These are phyloP conservation scores for Coemansia sp. DNA, from an alignment of 192 early-diverging fungal species.

Conservation along the genomic window DNA sequence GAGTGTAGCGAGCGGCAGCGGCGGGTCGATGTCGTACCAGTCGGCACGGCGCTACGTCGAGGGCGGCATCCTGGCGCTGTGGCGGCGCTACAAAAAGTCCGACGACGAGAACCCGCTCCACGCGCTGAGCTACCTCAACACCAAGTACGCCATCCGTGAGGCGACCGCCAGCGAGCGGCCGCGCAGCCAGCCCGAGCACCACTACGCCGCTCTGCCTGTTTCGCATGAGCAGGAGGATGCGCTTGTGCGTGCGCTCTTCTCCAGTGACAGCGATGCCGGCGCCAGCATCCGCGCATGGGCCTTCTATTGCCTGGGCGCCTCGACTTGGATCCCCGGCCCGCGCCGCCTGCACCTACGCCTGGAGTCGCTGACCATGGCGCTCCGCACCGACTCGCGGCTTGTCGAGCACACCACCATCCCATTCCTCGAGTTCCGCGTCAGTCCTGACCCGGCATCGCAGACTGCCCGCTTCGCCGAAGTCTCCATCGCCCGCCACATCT, in stretches of 20 bases:
- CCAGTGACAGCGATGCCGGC: slow-evolving; percentile 17
- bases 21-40: slow-evolving; percentile 56
- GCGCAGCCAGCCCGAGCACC: slow-evolving; percentile 36
- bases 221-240: slow-evolving; percentile 41
- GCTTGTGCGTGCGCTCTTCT: slow-evolving; percentile 37
- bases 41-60: slow-evolving; percentile 55
- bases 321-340: slow-evolving; percentile 51
- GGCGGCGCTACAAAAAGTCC: slow-evolving; percentile 42
- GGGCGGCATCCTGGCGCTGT: slow-evolving; percentile 56
- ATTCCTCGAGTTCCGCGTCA: slow-evolving; percentile 54
- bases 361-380: slow-evolving; percentile 48
- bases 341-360: slow-evolving; percentile 51
- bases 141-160: slow-evolving; percentile 56
- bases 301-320: slow-evolving; percentile 49
- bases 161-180: slow-evolving; percentile 47
- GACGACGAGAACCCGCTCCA: slow-evolving; percentile 55
- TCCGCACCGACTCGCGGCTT: slow-evolving; percentile 47
- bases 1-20: slow-evolving; percentile 24
- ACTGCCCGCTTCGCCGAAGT: slow-evolving; percentile 51
- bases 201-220: slow-evolving; percentile 38
- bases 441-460: slow-evolving; percentile 39
- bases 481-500: slow-evolving; percentile 36
- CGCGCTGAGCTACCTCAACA: slow-evolving; percentile 54
- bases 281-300: slow-evolving; percentile 49
- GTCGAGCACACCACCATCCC: slow-evolving; percentile 55